Base-by-base conservation (phyloP, 371 early-diverging fungal species). In the Mucor velutinosus region DNA sequence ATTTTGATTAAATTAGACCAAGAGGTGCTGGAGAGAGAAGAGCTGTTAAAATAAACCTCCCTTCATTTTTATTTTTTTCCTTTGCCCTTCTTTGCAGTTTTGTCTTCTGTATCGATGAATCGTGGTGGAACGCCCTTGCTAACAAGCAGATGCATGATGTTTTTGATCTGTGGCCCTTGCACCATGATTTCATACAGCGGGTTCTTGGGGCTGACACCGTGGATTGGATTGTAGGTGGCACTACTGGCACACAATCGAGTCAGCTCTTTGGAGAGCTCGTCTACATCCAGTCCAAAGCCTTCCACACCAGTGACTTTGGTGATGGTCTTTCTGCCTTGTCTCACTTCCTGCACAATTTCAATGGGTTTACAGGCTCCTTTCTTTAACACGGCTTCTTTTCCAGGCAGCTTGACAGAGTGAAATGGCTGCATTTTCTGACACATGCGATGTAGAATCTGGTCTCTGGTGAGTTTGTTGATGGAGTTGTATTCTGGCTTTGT, bases 1-100 rank as follows among this genome's bases (percentile, higher is more conserved):
- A 90, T 97, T 23, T 76, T 99, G 67, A 95, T 99, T 76, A 98
- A 99, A 77, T 88, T 98, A 70, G 96, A 95, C 74, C 80, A 82
- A 69, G 89, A 90, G 49, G 92, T 94, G 15, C 74, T 94, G 71
- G 87, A 89, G 60, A 86, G 93, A 71, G 94, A 94, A 73, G 89
- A 91, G 69, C 82, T 86, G 30, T 76, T 91, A 32, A 88, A 86
- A 70, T 87, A 78, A 78, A 64, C n/a, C n/a, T 27, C 7, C 30
- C 15, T 51, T 6, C 6, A 32, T 10, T 43, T 60, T 73, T 75
- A 78, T 71, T 80, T 75, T 37, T 78, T 77, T 56, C 75, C 74
- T 65, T 76, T 78, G 32, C 79, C 79, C 30, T 87, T 87, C 71
- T 89, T 90, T 61, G 85, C 84, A 10, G 88, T 88, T 71, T 88